phyloP scores from a whole-genome alignment of 2,329 filamentous ascomycete species.

The Stagonosporopsis vannaccii region DNA sequence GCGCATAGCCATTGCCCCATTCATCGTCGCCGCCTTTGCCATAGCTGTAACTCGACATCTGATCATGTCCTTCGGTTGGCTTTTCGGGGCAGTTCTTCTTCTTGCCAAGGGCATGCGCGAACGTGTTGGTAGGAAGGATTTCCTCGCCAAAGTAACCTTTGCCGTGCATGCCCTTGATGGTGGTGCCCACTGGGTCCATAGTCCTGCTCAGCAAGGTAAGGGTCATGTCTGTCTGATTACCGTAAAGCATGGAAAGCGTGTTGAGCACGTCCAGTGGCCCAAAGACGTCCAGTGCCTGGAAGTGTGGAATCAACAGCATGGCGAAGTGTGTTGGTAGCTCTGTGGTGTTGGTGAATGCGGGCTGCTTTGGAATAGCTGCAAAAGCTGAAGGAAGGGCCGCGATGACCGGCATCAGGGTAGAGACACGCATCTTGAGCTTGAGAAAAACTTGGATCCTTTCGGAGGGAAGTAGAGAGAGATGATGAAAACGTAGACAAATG shows the following conservation, averaged over 20 bases:
- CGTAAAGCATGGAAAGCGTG: conserved; percentile 35
- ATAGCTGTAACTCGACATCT: conserved; percentile 1
- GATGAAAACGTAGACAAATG: neutral
- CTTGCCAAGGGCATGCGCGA: conserved; percentile 54
- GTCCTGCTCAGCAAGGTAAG: conserved; percentile 36
- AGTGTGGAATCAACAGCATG: conserved; percentile 32
- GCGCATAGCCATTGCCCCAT: conserved; percentile 20
- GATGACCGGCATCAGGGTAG: conserved; percentile 19
- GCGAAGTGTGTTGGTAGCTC: conserved; percentile 33
- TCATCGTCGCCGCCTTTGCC: conserved; percentile 2
- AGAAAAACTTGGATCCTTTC: neutral
- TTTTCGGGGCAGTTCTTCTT: neutral
- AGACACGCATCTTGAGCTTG: conserved; percentile 17
- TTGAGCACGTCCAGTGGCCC: conserved; percentile 58
- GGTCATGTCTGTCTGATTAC: conserved; percentile 32
- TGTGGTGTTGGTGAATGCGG: conserved; percentile 33
- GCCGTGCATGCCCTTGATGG: conserved; percentile 25
- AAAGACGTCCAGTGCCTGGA: conserved; percentile 45
- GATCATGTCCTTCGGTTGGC: conserved; percentile 5
- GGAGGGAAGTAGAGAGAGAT: neutral
- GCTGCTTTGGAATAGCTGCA: conserved; percentile 19
- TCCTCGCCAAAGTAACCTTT: conserved; percentile 44
- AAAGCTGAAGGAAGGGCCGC: conserved; percentile 12
- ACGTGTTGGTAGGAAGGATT: conserved; percentile 61
- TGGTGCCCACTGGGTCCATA: conserved; percentile 39